Conservation (phyloP, 2,329 filamentous ascomycete genomes). For the Moelleriella libera region DNA sequence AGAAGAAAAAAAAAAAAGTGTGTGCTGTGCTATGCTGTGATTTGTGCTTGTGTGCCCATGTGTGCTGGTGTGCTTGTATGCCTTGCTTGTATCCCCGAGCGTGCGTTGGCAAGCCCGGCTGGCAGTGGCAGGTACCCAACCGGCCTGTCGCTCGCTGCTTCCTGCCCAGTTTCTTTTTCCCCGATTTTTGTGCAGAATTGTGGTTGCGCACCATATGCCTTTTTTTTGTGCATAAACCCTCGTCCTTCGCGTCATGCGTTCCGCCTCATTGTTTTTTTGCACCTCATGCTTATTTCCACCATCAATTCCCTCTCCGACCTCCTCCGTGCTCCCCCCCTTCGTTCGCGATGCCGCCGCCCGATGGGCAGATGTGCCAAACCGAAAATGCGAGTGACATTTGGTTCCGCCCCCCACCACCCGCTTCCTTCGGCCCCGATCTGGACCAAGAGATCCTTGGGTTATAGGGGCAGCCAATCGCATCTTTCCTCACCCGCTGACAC, state of each 20-base stretch:
- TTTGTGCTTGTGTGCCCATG: no score
- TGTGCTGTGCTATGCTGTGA: no score
- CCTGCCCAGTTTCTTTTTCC: neutral
- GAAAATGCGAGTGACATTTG: slow-evolving; percentile 2
- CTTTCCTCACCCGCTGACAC: slow-evolving; percentile 9
- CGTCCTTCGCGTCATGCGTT: neutral
- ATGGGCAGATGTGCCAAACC: neutral
- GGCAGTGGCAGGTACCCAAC: neutral
- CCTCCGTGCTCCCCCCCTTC: neutral
- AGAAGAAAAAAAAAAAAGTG: no score
- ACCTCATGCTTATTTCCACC: neutral
- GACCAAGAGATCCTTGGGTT: slow-evolving; percentile 14
- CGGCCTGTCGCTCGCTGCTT: neutral
- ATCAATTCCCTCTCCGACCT: neutral
- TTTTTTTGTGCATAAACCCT: neutral
- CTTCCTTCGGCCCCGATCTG: slow-evolving; percentile 10
- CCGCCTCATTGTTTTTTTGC: neutral
- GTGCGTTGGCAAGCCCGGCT: neutral
- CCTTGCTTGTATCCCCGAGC: neutral
- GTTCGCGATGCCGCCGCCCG: neutral
- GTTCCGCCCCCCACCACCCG: neutral
- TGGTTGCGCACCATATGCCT: neutral
- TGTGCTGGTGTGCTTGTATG: no score
- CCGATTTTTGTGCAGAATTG: neutral
- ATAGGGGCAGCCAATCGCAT: slow-evolving; percentile 20